Evolutionary conservation across 257 asterid species (phyloP).

Genomic region (Fraxinus americana): DNA sequence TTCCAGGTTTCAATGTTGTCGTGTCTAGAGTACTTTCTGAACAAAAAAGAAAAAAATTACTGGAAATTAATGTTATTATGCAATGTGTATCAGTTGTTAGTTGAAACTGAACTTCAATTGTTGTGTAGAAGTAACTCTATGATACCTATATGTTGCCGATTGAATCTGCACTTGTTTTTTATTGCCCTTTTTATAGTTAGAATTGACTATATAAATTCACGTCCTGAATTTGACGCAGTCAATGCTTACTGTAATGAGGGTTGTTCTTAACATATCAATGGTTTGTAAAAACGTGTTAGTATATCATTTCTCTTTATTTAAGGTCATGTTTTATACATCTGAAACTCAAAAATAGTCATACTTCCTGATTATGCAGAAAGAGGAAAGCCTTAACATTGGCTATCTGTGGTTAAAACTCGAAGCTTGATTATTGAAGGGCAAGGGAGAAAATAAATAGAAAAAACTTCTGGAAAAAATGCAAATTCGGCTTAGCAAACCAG

Average conservation of each 20-base stretch:
- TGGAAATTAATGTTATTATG: not conserved
- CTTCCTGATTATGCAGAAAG: conserved; percentile 23
- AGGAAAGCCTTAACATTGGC: conserved; percentile 3
- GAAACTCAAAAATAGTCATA: conserved; percentile 7
- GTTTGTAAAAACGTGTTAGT: not conserved
- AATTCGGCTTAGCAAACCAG: conserved; percentile 95
- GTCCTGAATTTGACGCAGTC: not conserved
- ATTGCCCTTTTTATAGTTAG: not conserved
- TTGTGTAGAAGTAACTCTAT: not conserved
- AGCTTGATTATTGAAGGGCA: not conserved
- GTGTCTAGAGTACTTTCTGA: not conserved
- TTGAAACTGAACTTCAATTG: not conserved
- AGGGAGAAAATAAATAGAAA: not conserved
- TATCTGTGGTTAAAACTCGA: conserved; percentile 9
- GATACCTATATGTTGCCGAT: not conserved
- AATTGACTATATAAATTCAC: not conserved
- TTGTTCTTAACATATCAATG: not conserved
- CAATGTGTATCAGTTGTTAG: not conserved
- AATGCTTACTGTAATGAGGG: not conserved
- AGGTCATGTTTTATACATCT: conserved; percentile 1
- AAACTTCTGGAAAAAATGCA: conserved; percentile 50
- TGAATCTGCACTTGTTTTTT: not conserved
- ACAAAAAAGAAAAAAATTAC: not conserved
- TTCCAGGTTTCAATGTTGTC: not conserved
- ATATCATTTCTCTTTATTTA: not conserved